Base-by-base conservation (phyloP, 1,284 basidiomycete genomes). In the Apiotrichum veenhuisii region DNA sequence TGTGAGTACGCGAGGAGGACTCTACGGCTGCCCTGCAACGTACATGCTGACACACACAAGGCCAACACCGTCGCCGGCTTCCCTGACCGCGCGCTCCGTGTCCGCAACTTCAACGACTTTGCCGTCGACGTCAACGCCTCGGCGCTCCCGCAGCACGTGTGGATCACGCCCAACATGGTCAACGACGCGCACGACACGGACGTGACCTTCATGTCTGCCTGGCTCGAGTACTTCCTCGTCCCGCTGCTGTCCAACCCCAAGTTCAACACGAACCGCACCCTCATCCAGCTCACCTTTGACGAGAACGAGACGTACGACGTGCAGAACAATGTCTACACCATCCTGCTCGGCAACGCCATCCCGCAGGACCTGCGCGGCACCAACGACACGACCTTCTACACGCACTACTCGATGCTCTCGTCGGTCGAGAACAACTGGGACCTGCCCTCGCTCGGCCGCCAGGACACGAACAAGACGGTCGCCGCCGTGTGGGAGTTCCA, bases 401-500 rank as follows among this genome's bases (percentile, higher is more conserved):
- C 83, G 2, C 87, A 88, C 72, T 88, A 87, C 76, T 85, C 84
- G 10, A 67, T 73, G 45, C 69, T 87, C 47, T 81, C 82, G 18
- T 83, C 84, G 7, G 81, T 86, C 26, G 72, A 87, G 75, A 80
- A 81, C 47, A 87, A 87, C 78, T 87, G 85, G 84, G 73, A 75
- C 33, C 80, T 86, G 23, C 79, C 79, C 50, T 81, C 80, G 23
- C 82, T 86, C 23, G 84, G 84, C 30, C 81, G 84, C 46, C 77
- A 78, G 41, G 84, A 85, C 68, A 78, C 80, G 20, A 82, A 82
- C 68, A 66, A 64, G 55, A 75, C 71, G 18, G 55, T 77, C 52
- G 56, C 69, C 34, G 66, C 73, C 57, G 75, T 77, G 20, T 69
- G 68, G 58, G 52, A 57, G 37, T 68, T 68, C 54, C 71, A 73